Evolutionary conservation across 2,329 filamentous ascomycete species (phyloP), one percentile per base, ranked within the genome.

Genomic region (Fusarium chlamydosporum): DNA sequence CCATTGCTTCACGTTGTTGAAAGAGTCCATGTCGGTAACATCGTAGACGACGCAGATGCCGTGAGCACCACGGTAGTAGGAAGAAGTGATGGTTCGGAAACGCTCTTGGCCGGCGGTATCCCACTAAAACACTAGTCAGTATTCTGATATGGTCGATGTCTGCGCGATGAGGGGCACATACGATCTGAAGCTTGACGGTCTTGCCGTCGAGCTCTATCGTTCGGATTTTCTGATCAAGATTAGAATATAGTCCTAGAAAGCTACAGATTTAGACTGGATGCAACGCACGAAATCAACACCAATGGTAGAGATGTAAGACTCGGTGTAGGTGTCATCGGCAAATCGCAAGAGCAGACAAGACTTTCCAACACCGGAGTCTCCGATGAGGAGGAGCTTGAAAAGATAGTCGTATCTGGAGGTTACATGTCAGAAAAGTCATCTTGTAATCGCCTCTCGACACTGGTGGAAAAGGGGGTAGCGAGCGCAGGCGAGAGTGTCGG

Each of bases 1-100:
- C 96, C 96, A 99, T 88, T 99, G 96, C 92, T 99, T 98, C 77
- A 99, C 96, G 86, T 98, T 99, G 91, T 99, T 98, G 93, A 99
- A 99, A 31, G 93, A 97, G 82, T 98, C 96, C 95, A 98, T 97
- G 82, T 99, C 96, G 74, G 96, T 99, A 79, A 99, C 96, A 90
- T 99, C 96, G 88, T 98, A 99, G 80, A 99, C 96, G 75, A 99
- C 95, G 84, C 96, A 99, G 84, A 99, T 99, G 76, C 96, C 96
- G 84, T 98, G 96, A 74, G 96, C 96, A 78, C 96, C 96, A 79
- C 96, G 93, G 88, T 99, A 99, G 89, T 99, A 99, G 67, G 96
- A 98, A 41, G 95, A 98, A 68, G 96, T 99, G 85, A 99, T 99
- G 77, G 96, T 99, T 82, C 96, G 92, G 93, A 99, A 99, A 78